Evolutionary conservation across 352 stramenopile species (phyloP).

Genomic region (Pythium sukuiense): DNA sequence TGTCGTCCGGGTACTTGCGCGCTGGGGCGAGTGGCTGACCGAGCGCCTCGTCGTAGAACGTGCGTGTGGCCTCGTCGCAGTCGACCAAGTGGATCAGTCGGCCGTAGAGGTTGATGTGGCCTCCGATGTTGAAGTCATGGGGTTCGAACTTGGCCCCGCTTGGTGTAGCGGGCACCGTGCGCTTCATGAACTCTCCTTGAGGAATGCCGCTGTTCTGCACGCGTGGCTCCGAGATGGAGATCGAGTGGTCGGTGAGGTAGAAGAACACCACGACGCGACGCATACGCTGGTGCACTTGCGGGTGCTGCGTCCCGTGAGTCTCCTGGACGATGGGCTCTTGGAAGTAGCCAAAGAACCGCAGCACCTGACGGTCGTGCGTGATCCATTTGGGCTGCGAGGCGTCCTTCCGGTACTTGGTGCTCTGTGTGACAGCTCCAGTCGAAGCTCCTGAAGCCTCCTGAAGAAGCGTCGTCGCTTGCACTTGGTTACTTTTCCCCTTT

Average conservation of each 20-base stretch:
- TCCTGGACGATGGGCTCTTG: conserved; percentile 54
- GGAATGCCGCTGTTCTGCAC: conserved; percentile 85
- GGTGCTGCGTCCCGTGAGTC: conserved; percentile 21
- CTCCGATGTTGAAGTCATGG: conserved; percentile 79
- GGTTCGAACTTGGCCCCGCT: conserved; percentile 46
- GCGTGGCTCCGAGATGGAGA: conserved; percentile 87
- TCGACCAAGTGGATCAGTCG: conserved; percentile 85
- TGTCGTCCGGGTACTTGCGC: conserved; percentile 82
- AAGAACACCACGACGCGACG: conserved; percentile 78
- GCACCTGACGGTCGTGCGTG: conserved; percentile 75
- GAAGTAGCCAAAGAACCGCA: conserved; percentile 92
- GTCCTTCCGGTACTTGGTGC: conserved; percentile 51
- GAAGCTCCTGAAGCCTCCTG: not conserved
- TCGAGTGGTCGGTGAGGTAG: conserved; percentile 79
- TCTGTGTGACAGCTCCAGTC: conserved; percentile 12
- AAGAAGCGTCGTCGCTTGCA: not conserved
- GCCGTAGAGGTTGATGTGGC: conserved; percentile 77
- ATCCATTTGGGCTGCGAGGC: conserved; percentile 58
- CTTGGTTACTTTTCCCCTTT: conserved; percentile 27
- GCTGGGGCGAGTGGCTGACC: conserved; percentile 34
- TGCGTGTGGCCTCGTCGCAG: conserved; percentile 84
- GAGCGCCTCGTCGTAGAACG: conserved; percentile 70
- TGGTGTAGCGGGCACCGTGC: conserved; percentile 44
- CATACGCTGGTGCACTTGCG: conserved; percentile 28
- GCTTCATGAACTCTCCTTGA: conserved; percentile 89